Evolutionary conservation across 2,329 filamentous ascomycete genomes (phyloP), one percentile per base, ranked within the genome.

Genomic region (Apiospora aurea): DNA sequence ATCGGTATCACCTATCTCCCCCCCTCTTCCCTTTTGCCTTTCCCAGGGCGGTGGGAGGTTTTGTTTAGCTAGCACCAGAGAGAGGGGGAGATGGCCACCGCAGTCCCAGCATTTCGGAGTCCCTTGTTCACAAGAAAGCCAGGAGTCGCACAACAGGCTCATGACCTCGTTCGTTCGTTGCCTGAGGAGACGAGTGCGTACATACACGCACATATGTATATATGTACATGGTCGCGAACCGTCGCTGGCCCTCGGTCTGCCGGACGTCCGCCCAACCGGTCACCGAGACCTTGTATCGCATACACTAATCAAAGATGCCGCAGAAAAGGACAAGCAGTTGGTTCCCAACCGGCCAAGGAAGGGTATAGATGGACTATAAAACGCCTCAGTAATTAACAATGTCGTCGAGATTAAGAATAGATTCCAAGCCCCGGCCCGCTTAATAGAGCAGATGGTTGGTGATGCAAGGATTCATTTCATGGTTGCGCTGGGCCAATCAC

Each of bases 361-460:
- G 34, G 34, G 21, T 24, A 64, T 24, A 41, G 18, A 41, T 41
- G n/a, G 10, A 41, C 34, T 61, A 64, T 64, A 64, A n/a, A 24
- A 13, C 57, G 8, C 34, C 29, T 64, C 4, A 38, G 26, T 18
- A 14, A 41, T 24, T 3, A 64, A n/a, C 57, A 64, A 41, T 24
- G 57, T 64, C 29, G 57, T 64, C 34, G 34, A 5, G 21, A 64
- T 64, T 41, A 64, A 64, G 57, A 64, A 64, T 64, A 64, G 57
- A 64, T 38, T 64, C 57, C 21, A 38, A 61, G 57, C 2, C 34
- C 57, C 41, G 57, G 18, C 57, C 57, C 29, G 57, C 16, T 41
- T 64, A 29, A 64, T 24, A 41, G 57, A 41, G n/a, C 57, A 34
- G 34, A 64, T n/a, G 57, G 57, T 41, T 64, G 57, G 34, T 41